Conservation (phyloP, 495 filamentous ascomycete genomes). For the Penicillium coffeae region DNA sequence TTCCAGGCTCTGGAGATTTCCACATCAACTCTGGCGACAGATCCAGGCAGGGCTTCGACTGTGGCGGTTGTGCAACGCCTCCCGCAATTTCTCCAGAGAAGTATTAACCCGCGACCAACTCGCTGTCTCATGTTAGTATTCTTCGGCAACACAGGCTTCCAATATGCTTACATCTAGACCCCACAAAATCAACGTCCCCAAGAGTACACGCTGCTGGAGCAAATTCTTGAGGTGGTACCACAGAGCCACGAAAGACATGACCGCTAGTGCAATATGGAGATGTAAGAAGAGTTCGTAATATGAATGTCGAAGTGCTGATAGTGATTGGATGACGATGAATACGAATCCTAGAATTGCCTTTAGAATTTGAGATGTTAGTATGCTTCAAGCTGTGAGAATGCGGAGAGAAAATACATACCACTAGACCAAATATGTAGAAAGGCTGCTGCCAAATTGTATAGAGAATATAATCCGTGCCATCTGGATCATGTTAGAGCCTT, state of each 20-base stretch:
- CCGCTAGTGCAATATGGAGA: slow-evolving; percentile 47
- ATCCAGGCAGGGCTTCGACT: slow-evolving; percentile 49
- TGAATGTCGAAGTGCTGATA: slow-evolving; percentile 51
- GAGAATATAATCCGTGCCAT: slow-evolving; percentile 23
- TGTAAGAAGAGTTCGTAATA: slow-evolving; percentile 59
- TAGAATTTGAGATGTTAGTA: background rate
- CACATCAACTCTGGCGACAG: slow-evolving; percentile 48
- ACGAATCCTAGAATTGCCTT: slow-evolving; percentile 43
- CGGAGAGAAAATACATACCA: slow-evolving; percentile 24
- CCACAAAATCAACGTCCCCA: slow-evolving; percentile 39
- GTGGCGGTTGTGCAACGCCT: slow-evolving; percentile 41
- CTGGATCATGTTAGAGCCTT: slow-evolving; percentile 10
- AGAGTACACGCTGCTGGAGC: slow-evolving; percentile 34
- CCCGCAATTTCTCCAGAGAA: slow-evolving; percentile 59
- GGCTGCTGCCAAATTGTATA: slow-evolving; percentile 29
- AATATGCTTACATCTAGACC: slow-evolving; percentile 32
- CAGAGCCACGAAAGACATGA: slow-evolving; percentile 47
- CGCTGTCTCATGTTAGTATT: slow-evolving; percentile 43
- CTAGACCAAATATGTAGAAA: slow-evolving; percentile 34
- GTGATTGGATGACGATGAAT: slow-evolving; percentile 46
- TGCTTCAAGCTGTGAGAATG: background rate
- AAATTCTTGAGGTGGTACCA: slow-evolving; percentile 52
- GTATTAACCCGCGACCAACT: slow-evolving; percentile 41
- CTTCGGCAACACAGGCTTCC: slow-evolving; percentile 13
- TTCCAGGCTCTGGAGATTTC: slow-evolving; percentile 46